phyloP scores from a whole-genome alignment of 1,284 basidiomycete species.

The Microbotryum lychnidis-dioicae region DNA sequence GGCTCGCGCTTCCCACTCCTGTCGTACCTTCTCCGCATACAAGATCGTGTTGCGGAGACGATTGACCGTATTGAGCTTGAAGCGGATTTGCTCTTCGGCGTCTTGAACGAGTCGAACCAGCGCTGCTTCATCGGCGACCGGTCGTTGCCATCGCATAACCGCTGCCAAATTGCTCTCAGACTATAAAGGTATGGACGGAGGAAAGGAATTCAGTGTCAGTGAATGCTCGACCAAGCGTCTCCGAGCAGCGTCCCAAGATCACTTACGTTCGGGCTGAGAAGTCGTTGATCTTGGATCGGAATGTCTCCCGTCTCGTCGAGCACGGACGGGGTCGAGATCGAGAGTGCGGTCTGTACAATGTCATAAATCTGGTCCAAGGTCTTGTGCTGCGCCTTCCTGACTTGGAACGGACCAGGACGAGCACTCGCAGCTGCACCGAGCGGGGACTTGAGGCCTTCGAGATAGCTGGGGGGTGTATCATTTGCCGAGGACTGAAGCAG shows the following conservation, averaged over 20 bases:
- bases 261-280: conserved; percentile 55
- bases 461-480: conserved; percentile 24
- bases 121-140: conserved; percentile 74
- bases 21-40: conserved; percentile 93
- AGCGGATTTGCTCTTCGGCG: conserved; percentile 75
- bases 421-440: conserved; percentile 48
- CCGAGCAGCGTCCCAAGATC: neutral
- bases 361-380: conserved; percentile 78
- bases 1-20: conserved; percentile 92
- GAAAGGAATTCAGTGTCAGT: neutral
- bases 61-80: conserved; percentile 90
- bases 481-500: conserved; percentile 48
- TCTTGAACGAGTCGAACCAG: conserved; percentile 73
- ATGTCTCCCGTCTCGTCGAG: conserved; percentile 69
- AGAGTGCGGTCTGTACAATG: conserved; percentile 65
- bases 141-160: conserved; percentile 75
- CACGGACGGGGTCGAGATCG: conserved; percentile 79
- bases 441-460: conserved; percentile 11
- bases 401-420: conserved; percentile 48
- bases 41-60: conserved; percentile 96
- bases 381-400: conserved; percentile 67
- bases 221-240: neutral
- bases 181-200: conserved; percentile 42
- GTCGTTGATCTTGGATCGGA: conserved; percentile 82
- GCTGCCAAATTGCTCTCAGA: conserved; percentile 67